phyloP scores from a whole-genome alignment of 257 asterid genomes.

The Handroanthus guayacan region DNA sequence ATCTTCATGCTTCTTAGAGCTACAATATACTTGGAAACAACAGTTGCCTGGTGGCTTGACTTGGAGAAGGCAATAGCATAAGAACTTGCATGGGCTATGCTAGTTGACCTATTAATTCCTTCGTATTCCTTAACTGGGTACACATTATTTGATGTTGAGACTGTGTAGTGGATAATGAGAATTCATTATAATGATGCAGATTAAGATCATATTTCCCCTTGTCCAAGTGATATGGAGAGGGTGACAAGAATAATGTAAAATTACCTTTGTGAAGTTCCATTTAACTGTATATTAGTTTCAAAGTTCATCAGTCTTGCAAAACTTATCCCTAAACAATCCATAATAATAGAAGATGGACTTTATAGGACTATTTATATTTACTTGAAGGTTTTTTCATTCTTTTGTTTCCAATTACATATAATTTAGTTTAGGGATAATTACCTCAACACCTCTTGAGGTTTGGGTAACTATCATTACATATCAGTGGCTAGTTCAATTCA shows the following conservation, averaged over 20 bases:
- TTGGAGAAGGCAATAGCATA: conserved; percentile 63
- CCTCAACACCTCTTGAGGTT: too few relatives aligned
- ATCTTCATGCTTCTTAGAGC: conserved; percentile 72
- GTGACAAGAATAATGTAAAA: conserved; percentile 57
- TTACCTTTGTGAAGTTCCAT: conserved; percentile 59
- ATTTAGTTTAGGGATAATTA: too few relatives aligned
- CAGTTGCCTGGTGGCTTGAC: conserved; percentile 72
- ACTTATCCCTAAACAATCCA: conserved; percentile 55
- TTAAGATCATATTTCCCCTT: neutral
- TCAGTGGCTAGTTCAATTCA: too few relatives aligned
- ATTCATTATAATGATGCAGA: conserved; percentile 50
- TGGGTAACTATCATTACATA: too few relatives aligned
- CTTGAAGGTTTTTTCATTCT: conserved; percentile 53
- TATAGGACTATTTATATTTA: conserved; percentile 68
- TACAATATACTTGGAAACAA: conserved; percentile 62
- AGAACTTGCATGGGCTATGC: conserved; percentile 65
- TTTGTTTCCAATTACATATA: too few relatives aligned
- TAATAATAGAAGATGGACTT: conserved; percentile 63
- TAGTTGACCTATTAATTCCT: conserved; percentile 66
- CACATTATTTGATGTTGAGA: conserved; percentile 65
- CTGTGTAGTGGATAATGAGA: conserved; percentile 58
- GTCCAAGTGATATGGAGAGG: conserved; percentile 43
- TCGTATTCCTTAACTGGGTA: conserved; percentile 59
- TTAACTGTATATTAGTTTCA: conserved; percentile 51
- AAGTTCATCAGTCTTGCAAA: conserved; percentile 53